Percentiles rank a stretch among this genome's conserved stretches.
phyloP scores from a whole-genome alignment of 805 yeast genomes.

The Wickerhamiella azymoides region DNA sequence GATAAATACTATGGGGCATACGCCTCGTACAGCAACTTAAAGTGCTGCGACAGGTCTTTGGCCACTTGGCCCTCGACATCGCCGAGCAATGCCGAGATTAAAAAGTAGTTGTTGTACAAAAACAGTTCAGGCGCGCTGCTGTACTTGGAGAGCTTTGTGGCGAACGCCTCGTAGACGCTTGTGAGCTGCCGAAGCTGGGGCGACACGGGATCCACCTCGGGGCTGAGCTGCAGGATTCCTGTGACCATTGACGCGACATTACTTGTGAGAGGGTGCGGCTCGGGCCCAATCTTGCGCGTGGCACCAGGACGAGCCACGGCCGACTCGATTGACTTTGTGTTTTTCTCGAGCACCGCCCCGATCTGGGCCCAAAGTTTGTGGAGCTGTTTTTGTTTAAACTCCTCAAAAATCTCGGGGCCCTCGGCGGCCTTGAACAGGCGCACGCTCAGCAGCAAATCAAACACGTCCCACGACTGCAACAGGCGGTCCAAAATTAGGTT shows the following conservation, averaged over 20 bases:
- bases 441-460: slow-evolving; percentile 65
- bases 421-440: slow-evolving; percentile 28
- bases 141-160: slow-evolving; percentile 51
- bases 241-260: slow-evolving; percentile 60
- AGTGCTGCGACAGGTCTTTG: slow-evolving; percentile 32
- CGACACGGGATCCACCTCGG: slow-evolving; percentile 51
- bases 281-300: slow-evolving; percentile 7
- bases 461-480: slow-evolving; percentile 39
- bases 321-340: slow-evolving; percentile 57
- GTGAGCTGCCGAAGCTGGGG: slow-evolving; percentile 55
- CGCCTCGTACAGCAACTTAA: slow-evolving; percentile 33
- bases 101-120: slow-evolving; percentile 55
- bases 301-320: slow-evolving; percentile 29
- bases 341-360: slow-evolving; percentile 59
- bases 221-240: slow-evolving; percentile 49
- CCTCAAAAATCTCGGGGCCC: slow-evolving; percentile 56
- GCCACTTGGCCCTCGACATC: slow-evolving; percentile 34
- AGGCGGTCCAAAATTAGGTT: slow-evolving; percentile 33
- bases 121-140: slow-evolving; percentile 46
- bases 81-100: slow-evolving; percentile 43
- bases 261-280: slow-evolving; percentile 57
- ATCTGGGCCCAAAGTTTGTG: slow-evolving; percentile 77
- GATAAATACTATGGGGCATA: slow-evolving; percentile 19
- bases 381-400: slow-evolving; percentile 50
- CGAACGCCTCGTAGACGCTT: slow-evolving; percentile 63